Percentiles rank a stretch among this genome's conserved stretches.
These are phyloP conservation scores for Nectriaceae sp. DNA, from an alignment of 2,329 filamentous ascomycete genomes.

Conservation along the genomic window DNA sequence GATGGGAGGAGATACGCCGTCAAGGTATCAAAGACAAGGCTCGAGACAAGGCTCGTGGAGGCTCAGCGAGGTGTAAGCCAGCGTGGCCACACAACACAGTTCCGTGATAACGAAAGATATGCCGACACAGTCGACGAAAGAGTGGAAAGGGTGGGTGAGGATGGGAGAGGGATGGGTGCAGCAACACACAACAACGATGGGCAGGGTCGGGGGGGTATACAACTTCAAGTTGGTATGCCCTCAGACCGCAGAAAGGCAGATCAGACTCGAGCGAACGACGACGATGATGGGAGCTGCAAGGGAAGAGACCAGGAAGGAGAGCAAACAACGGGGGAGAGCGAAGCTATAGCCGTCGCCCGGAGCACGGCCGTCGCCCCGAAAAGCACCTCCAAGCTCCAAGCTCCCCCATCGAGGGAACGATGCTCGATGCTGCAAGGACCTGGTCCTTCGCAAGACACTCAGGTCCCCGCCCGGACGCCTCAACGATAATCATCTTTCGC, in stretches of 20 bases:
- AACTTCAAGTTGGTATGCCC: neutral
- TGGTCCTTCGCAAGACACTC: slow-evolving; percentile 13
- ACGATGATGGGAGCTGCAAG: slow-evolving; percentile 8
- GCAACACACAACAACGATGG: slow-evolving; percentile 6
- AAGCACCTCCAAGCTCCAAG: too few species aligned
- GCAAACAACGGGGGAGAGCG: slow-evolving; percentile 16
- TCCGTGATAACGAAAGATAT: neutral
- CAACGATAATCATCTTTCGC: slow-evolving; percentile 20
- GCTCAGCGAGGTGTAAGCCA: too few species aligned
- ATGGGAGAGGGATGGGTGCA: neutral
- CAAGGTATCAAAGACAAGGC: too few species aligned
- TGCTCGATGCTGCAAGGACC: slow-evolving; percentile 7
- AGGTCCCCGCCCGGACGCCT: slow-evolving; percentile 17
- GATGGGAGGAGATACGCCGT: too few species aligned
- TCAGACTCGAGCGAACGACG: slow-evolving; percentile 18
- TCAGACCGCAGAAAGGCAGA: slow-evolving; percentile 3
- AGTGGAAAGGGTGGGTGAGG: neutral
- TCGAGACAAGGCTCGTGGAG: too few species aligned
- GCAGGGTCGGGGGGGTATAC: slow-evolving; percentile 10
- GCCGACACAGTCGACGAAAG: neutral
- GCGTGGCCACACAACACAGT: too few species aligned
- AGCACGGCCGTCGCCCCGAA: too few species aligned
- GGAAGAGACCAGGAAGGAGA: slow-evolving; percentile 1
- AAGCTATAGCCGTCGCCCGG: slow-evolving; percentile 33
- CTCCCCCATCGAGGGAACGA: neutral